Conservation (phyloP, 257 asterid species). For the Linderniella brevidens region DNA sequence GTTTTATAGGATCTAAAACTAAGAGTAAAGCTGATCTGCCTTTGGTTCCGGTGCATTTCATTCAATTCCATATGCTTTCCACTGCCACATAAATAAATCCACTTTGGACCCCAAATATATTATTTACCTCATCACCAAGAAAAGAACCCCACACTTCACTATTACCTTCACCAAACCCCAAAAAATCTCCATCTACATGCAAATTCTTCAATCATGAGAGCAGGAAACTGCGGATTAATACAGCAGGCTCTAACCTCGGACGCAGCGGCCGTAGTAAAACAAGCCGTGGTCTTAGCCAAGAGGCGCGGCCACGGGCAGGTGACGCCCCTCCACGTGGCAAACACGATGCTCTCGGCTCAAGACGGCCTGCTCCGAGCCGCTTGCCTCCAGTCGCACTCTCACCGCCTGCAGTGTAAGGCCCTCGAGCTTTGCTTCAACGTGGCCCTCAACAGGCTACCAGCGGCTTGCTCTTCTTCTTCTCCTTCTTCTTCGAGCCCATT, state of each 20-base stretch:
- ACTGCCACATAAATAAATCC: too few species aligned
- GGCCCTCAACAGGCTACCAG: conserved; percentile 77
- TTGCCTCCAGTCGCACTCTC: conserved; percentile 62
- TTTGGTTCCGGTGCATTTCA: too few species aligned
- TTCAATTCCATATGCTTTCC: too few species aligned
- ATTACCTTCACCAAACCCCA: too few species aligned
- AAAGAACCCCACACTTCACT: too few species aligned
- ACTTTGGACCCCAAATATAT: too few species aligned
- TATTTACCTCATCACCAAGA: too few species aligned
- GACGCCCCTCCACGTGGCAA: conserved; percentile 83
- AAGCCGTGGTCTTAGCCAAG: conserved; percentile 52
- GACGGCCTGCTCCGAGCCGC: conserved; percentile 46
- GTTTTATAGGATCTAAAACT: too few species aligned
- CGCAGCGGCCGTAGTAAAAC: conserved; percentile 48
- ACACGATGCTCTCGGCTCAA: conserved; percentile 50
- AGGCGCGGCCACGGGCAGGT: conserved; percentile 91
- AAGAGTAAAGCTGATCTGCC: too few species aligned
- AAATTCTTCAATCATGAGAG: conserved; percentile 30
- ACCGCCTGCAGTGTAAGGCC: conserved; percentile 87
- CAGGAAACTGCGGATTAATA: conserved; percentile 48
- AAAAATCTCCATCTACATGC: too few species aligned
- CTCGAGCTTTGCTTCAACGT: conserved; percentile 93
- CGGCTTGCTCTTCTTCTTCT: too few species aligned
- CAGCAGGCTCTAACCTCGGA: conserved; percentile 56
- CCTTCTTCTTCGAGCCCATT: conserved; percentile 25